Percentiles rank a stretch among this genome's conserved stretches.
Evolutionary conservation across 495 filamentous ascomycete genomes (phyloP).

Genomic region (Apiosordaria backusii): DNA sequence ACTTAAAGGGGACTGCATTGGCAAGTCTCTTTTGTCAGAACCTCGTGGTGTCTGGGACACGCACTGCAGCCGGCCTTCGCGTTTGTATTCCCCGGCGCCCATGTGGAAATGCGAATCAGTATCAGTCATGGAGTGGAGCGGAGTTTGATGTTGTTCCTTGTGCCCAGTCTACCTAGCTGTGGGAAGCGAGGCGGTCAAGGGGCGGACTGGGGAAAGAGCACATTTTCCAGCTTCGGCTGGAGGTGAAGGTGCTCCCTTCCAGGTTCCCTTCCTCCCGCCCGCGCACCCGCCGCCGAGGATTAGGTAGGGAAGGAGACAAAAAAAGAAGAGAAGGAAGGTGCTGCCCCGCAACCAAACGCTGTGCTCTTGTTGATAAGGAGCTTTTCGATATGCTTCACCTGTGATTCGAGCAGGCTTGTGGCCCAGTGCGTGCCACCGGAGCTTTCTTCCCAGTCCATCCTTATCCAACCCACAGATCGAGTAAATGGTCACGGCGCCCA

Average conservation of each 20-base stretch:
- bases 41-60: constrained; percentile 35
- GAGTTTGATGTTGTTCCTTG: neutral
- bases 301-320: neutral
- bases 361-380: constrained; percentile 13
- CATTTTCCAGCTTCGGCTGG: neutral
- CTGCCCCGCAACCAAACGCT: constrained; percentile 6
- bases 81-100: constrained; percentile 32
- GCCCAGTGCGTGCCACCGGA: neutral
- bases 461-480: neutral
- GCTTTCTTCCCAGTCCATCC: neutral
- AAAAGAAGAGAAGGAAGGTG: neutral
- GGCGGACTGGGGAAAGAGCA: neutral
- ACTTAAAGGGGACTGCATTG: constrained; percentile 31
- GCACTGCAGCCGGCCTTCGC: constrained; percentile 25
- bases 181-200: constrained; percentile 5
- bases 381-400: neutral
- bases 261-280: neutral
- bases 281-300: neutral
- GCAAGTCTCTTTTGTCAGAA: constrained; percentile 7
- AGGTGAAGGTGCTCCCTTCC: constrained; percentile 1
- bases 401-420: neutral
- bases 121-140: neutral
- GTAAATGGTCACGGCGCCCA: constrained; percentile 5
- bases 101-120: constrained; percentile 22
- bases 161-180: neutral